Conservation (phyloP, 139 green algal genomes). For the Asterochloris sp. region DNA sequence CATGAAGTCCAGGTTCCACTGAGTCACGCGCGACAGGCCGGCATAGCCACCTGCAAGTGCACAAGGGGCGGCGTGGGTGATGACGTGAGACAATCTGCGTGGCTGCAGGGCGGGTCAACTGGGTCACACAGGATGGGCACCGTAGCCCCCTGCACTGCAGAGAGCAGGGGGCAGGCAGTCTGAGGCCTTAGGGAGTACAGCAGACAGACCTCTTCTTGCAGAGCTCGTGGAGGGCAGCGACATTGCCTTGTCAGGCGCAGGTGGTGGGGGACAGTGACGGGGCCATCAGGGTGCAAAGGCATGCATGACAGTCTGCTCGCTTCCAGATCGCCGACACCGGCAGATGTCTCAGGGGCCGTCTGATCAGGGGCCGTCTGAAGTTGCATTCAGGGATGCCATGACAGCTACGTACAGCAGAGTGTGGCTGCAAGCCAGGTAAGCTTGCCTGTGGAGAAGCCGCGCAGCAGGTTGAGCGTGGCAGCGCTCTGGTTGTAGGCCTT, state of each 20-base stretch:
- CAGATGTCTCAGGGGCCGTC: not conserved
- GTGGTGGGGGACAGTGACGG: no score
- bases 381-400: no score
- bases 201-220: no score
- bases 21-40: slow-evolving; percentile 79
- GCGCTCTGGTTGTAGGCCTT: slow-evolving; percentile 96
- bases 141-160: not conserved
- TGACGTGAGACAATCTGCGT: no score
- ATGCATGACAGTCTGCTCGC: no score
- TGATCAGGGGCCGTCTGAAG: no score
- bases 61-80: not conserved
- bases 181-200: not conserved
- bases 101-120: not conserved
- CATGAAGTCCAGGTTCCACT: slow-evolving; percentile 99
- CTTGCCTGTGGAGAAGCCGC: slow-evolving; percentile 79
- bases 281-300: no score
- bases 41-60: slow-evolving; percentile 76
- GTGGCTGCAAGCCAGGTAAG: no score
- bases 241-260: no score
- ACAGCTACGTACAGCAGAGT: no score
- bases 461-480: slow-evolving; percentile 96
- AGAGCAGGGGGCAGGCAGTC: not conserved
- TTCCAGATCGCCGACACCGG: not conserved
- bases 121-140: not conserved
- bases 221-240: no score